Conservation (phyloP, 352 stramenopile species). For the Phytophthora lateralis region DNA sequence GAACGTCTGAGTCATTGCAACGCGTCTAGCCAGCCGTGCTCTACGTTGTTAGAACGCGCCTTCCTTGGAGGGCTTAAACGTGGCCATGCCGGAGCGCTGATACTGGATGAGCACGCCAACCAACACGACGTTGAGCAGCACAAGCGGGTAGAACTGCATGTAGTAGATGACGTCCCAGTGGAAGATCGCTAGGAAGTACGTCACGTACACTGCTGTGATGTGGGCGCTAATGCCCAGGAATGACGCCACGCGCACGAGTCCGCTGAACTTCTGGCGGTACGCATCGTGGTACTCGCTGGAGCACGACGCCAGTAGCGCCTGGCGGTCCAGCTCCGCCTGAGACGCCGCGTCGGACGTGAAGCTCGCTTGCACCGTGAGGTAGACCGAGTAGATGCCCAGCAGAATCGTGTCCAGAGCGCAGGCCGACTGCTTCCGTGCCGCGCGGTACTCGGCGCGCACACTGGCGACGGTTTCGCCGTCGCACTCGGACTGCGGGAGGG, state of each 20-base stretch:
- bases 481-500: constrained; percentile 75
- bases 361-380: constrained; percentile 63
- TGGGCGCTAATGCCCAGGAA: constrained; percentile 86
- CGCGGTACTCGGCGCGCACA: constrained; percentile 69
- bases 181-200: constrained; percentile 73
- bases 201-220: constrained; percentile 70
- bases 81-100: constrained; percentile 69
- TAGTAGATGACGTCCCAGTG: constrained; percentile 79
- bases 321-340: constrained; percentile 62
- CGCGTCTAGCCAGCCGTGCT: constrained; percentile 11
- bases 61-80: constrained; percentile 47
- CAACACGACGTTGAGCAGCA: constrained; percentile 71
- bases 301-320: constrained; percentile 64
- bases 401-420: constrained; percentile 70
- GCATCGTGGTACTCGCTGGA: constrained; percentile 62
- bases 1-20: constrained; percentile 7
- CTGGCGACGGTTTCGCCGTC: constrained; percentile 84
- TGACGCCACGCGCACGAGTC: constrained; percentile 72
- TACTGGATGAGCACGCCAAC: constrained; percentile 59
- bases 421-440: constrained; percentile 65
- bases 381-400: constrained; percentile 81
- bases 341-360: constrained; percentile 73
- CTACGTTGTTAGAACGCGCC: constrained; percentile 34
- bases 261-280: constrained; percentile 63
- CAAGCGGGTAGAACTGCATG: constrained; percentile 77